Evolutionary conservation across 129 eudicot species (phyloP), one percentile per base, ranked within the genome.

Genomic region (Ambrosia artemisiifolia): DNA sequence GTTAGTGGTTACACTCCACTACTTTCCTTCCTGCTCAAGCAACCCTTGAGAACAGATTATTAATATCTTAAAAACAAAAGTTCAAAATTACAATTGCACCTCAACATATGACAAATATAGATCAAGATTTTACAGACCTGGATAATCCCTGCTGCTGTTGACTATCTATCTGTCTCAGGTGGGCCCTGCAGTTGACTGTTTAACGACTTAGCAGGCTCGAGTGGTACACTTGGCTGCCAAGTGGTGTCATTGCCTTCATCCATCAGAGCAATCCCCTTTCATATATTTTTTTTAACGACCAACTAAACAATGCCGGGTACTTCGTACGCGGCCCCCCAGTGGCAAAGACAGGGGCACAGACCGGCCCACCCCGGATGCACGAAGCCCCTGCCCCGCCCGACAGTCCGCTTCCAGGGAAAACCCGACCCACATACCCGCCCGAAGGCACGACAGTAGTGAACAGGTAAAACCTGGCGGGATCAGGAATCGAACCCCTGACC

Each of bases 181-280:
- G 84, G 78, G 38, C 19, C 54, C 67, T 40, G 57, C 40, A 6
- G 30, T 51, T 80, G 49, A 59, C 47, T 71, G 30, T 33, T 57
- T 54, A 70, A 35, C 18, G 78, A n/a, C 32, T 30, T 24, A 19
- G 43, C 65, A 11, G 62, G 46, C 19, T 71, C 40, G 20, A n/a
- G 36, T 0, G 88, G 90, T 79, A 87, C 87, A 70, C 96, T 83
- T 10, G 99, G 97, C 83, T 86, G 90, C 97, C 97, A 94, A 33
- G 79, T 55, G 42, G 93, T 90, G 28, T 81, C 88, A 20, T 78
- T 82, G 7, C 85, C 91, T 18, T 63, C 82, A 78, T 94, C 99
- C 97, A 94, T 90, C 44, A 94, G 65, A 36, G 87, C 85, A 19
- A 94, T 90, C 9, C 97, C 97, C 78, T n/a, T n/a, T n/a, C n/a